Evolutionary conservation across 75 land plant species (phyloP).

Genomic region (Sequoia sempervirens): DNA sequence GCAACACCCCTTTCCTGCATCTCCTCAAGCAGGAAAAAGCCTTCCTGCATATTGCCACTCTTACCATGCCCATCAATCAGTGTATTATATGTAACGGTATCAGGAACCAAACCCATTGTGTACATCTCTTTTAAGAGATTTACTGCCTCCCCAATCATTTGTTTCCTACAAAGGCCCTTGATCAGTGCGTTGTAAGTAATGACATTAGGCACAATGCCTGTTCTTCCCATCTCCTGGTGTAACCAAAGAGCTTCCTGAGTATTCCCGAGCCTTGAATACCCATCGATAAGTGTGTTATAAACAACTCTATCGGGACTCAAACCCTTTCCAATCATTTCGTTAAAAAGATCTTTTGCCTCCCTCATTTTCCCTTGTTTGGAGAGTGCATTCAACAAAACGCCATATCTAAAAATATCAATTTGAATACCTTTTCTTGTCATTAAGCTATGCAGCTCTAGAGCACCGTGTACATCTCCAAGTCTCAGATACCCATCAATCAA

Average conservation of each 20-base stretch:
- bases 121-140: conserved; percentile 49
- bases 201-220: conserved; percentile 22
- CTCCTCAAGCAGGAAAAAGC: conserved; percentile 35
- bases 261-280: conserved; percentile 26
- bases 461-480: conserved; percentile 22
- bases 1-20: conserved; percentile 35
- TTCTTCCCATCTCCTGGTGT: conserved; percentile 29
- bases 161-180: conserved; percentile 39
- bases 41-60: conserved; percentile 32
- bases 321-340: conserved; percentile 34
- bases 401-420: conserved; percentile 34
- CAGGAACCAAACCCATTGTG: conserved; percentile 38
- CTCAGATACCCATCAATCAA: conserved; percentile 35
- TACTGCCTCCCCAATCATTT: conserved; percentile 42
- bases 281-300: conserved; percentile 42
- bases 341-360: conserved; percentile 43
- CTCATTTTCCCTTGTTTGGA: conserved; percentile 56
- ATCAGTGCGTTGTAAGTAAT: conserved; percentile 59
- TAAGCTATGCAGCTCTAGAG: conserved; percentile 28
- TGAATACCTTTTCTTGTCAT: conserved; percentile 23
- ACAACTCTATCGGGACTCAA: conserved; percentile 27
- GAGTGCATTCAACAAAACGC: conserved; percentile 46
- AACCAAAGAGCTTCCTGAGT: conserved; percentile 24
- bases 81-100: conserved; percentile 51
- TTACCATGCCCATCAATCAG: conserved; percentile 51